phyloP scores from a whole-genome alignment of 768 basidiomycete species.

The Leucocoprinus sp. region DNA sequence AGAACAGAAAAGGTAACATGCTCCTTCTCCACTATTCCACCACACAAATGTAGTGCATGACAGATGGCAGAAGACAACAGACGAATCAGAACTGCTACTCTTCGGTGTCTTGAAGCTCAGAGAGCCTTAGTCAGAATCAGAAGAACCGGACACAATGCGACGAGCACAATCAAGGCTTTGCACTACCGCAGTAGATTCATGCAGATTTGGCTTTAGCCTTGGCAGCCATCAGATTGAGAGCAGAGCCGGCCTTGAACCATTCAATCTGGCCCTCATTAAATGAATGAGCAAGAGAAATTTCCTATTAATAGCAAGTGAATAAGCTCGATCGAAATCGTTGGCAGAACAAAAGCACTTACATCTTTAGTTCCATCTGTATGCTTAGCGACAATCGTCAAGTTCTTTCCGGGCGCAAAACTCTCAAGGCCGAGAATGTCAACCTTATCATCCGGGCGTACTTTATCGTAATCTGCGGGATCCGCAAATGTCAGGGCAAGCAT shows the following conservation, averaged over 20 bases:
- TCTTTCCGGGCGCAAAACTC: conserved; percentile 85
- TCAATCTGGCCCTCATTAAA: conserved; percentile 97
- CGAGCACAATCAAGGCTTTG: too few species aligned
- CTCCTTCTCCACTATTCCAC: too few species aligned
- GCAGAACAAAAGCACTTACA: conserved; percentile 24
- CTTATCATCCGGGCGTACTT: conserved; percentile 78
- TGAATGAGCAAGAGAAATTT: conserved; percentile 78
- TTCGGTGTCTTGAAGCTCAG: too few species aligned
- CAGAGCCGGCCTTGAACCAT: conserved; percentile 98
- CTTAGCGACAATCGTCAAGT: conserved; percentile 74
- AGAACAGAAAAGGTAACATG: too few species aligned
- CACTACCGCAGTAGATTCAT: too few species aligned
- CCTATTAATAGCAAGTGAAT: conserved; percentile 26
- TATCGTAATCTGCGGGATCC: conserved; percentile 91
- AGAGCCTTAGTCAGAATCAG: too few species aligned
- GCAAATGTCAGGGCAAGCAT: conserved; percentile 95
- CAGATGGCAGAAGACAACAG: too few species aligned
- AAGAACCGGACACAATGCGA: too few species aligned
- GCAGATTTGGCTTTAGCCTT: conserved; percentile 48
- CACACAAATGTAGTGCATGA: too few species aligned
- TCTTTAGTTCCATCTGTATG: conserved; percentile 76
- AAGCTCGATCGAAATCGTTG: not conserved
- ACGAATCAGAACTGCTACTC: too few species aligned
- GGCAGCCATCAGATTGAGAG: conserved; percentile 80
- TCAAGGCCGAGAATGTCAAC: conserved; percentile 87